Evolutionary conservation across 352 stramenopile genomes (phyloP), one percentile per base, ranked within the genome.

Genomic region (Phytophthora pisi): DNA sequence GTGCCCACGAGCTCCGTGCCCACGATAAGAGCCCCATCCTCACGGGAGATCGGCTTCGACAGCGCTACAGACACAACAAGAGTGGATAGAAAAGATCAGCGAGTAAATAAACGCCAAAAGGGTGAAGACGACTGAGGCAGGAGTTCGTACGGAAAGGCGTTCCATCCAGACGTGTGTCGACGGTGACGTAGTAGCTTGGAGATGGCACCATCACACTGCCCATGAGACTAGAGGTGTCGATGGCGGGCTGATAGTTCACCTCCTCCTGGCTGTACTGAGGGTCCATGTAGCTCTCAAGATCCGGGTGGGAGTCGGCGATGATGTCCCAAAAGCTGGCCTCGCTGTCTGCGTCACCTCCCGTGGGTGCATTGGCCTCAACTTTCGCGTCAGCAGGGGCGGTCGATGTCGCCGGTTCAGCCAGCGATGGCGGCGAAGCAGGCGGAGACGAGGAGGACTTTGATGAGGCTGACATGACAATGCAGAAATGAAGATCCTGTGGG

Each of bases 31-130:
- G 90, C 42, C 6, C 88, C 88, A 34, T 95, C 88, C 45, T 93
- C 80, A 15, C 88, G 86, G 36, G 92, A 13, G 50, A 93, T 81
- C 3, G 85, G 88, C 57, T 95, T 95, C 4, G 79, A 92, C 28
- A 95, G 55, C 8, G 78, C 88, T 95, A 60, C 6, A 55, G 45
- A 65, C n/a, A 9, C 28, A 1, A 66, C 47, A 49, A 6, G 42
- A 26, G 9, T 15, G 15, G 10, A n/a, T 43, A n/a, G 2, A 43
- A 43, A 3, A 31, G 28, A 8, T 49, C 23, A 49, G n/a, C 23
- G 13, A 45, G 7, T 24, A 34, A n/a, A 28, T 31, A 51, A 8
- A 51, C n/a, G 16, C 16, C 10, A 51, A 9, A 34, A 15, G 5
- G 10, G 23, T n/a, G 5, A 42, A 2, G 4, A 51, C 24, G 38